A percentile compares a stretch with the other conserved stretches of the same genome.
Conservation (phyloP, 768 basidiomycete genomes). For the Boletus reticulatus region DNA sequence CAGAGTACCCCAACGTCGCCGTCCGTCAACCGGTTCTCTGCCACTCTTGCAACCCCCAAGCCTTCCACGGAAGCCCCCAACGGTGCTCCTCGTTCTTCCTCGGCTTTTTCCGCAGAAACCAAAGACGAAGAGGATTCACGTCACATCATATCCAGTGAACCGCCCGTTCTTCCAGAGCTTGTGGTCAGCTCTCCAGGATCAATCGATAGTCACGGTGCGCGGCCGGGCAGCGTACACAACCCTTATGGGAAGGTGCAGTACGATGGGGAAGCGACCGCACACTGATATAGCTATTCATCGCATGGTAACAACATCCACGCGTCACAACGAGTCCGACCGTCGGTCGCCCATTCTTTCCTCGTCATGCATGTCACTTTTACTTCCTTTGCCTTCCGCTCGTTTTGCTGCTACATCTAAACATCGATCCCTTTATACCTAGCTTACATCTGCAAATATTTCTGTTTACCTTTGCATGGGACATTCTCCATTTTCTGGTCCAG, state of each 20-base stretch:
- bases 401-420: conserved; percentile 1
- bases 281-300: conserved; percentile 6
- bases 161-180: conserved; percentile 33
- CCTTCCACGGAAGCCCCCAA: conserved; percentile 26
- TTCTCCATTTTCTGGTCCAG: not conserved
- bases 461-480: not conserved
- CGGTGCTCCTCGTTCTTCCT: conserved; percentile 24
- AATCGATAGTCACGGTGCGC: conserved; percentile 23
- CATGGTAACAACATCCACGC: not conserved
- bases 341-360: not conserved
- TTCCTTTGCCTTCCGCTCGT: conserved; percentile 15
- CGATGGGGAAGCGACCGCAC: conserved; percentile 19
- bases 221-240: conserved; percentile 13
- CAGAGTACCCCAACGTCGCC: conserved; percentile 22
- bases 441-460: not conserved
- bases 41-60: conserved; percentile 26
- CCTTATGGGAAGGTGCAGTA: conserved; percentile 20
- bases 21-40: conserved; percentile 22
- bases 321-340: not conserved
- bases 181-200: conserved; percentile 35
- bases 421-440: conserved; percentile 9
- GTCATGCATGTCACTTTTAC: not conserved
- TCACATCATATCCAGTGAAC: conserved; percentile 25
- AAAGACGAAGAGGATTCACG: conserved; percentile 26
- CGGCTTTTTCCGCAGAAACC: conserved; percentile 30